Conservation (phyloP, 176 grass and related monocot species). For the Aegilops bicornis region DNA sequence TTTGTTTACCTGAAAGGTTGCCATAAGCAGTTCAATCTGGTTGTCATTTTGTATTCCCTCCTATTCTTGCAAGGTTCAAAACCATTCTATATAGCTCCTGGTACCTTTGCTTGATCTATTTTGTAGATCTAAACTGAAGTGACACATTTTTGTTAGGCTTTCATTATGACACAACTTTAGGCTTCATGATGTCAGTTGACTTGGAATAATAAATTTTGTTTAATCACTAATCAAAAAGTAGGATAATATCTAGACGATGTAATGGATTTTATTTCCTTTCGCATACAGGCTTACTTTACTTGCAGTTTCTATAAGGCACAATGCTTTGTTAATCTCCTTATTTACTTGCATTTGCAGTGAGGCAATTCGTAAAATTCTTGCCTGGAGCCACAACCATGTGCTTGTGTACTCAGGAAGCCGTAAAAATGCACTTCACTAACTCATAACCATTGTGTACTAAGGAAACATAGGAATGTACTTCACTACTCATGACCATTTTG, state of each 20-base stretch:
- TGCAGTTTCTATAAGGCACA: not conserved
- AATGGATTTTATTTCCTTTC: not conserved
- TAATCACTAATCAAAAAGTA: not conserved
- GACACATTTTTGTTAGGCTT: not conserved
- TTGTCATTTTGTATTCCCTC: not conserved
- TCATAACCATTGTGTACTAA: not conserved
- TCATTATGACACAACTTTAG: not conserved
- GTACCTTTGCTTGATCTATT: not conserved
- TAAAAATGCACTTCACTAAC: slow-evolving; percentile 47
- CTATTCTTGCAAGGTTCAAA: not conserved
- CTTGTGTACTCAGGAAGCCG: slow-evolving; percentile 89
- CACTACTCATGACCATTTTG: not conserved
- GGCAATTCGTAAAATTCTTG: slow-evolving; percentile 98
- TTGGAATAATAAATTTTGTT: not conserved
- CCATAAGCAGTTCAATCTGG: slow-evolving; percentile 24
- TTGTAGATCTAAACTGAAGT: slow-evolving; percentile 5
- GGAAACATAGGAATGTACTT: not conserved
- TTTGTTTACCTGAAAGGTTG: slow-evolving; percentile 6
- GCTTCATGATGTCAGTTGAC: not conserved
- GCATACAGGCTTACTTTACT: not conserved
- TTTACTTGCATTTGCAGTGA: slow-evolving; percentile 56
- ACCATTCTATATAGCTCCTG: not conserved
- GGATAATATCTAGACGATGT: not conserved
- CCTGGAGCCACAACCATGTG: slow-evolving; percentile 88
- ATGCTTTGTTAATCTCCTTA: slow-evolving; percentile 7